A percentile compares a stretch with the other conserved stretches of the same genome.
These are phyloP conservation scores for Arthrobotrys entomopaga DNA, from an alignment of 2,329 filamentous ascomycete genomes.

Conservation along the genomic window DNA sequence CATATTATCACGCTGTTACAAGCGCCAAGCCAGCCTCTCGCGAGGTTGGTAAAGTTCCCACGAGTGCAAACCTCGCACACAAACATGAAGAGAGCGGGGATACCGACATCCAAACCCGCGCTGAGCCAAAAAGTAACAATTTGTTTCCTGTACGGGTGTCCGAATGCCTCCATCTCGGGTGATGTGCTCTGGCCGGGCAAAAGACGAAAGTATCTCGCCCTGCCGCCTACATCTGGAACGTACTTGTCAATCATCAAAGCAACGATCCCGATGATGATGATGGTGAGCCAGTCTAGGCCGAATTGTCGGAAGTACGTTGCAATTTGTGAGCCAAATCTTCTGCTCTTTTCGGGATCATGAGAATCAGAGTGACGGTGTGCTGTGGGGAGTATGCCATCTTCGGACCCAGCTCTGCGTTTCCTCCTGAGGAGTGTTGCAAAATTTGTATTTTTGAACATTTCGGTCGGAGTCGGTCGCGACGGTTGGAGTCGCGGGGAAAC, in stretches of 20 bases:
- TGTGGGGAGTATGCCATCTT: constrained; percentile 19
- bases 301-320: constrained; percentile 18
- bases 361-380: not conserved
- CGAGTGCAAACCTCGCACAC: constrained; percentile 30
- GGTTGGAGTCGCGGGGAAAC: no score
- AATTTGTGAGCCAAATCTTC: not conserved
- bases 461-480: no score
- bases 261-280: constrained; percentile 34
- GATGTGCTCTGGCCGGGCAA: constrained; percentile 43
- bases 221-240: constrained; percentile 43
- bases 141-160: constrained; percentile 43
- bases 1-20: constrained; percentile 44
- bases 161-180: constrained; percentile 38
- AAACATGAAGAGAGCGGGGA: constrained; percentile 39
- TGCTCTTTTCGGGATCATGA: not conserved
- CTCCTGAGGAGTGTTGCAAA: not conserved
- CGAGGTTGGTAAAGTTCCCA: constrained; percentile 26
- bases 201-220: constrained; percentile 40
- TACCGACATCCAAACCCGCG: constrained; percentile 36
- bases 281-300: constrained; percentile 33
- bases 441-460: no score
- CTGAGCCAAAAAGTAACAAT: constrained; percentile 46
- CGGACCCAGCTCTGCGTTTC: constrained; percentile 16
- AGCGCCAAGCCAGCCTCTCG: constrained; percentile 35
- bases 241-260: constrained; percentile 51